Evolutionary conservation across 805 yeast species (phyloP).

Genomic region (Alloascoidea africana): DNA sequence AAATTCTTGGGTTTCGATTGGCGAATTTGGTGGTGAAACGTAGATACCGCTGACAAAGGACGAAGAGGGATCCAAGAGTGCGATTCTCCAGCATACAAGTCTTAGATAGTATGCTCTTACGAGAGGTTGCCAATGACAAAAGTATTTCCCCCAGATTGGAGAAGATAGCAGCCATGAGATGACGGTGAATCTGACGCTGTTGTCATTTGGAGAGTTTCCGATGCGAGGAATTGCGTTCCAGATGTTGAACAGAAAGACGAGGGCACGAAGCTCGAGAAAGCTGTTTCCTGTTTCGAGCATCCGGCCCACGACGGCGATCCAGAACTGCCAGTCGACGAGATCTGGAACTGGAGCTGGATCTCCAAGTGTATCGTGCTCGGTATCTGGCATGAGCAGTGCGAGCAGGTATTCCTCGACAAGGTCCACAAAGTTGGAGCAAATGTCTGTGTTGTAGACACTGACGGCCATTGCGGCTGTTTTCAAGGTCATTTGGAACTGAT

Average conservation of each 20-base stretch:
- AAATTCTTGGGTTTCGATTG: background rate
- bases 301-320: conserved; percentile 45
- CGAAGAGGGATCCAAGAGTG: conserved; percentile 5
- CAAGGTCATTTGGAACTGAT: conserved; percentile 20
- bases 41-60: background rate
- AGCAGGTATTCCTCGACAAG: conserved; percentile 22
- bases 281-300: conserved; percentile 52
- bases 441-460: conserved; percentile 19
- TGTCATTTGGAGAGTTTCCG: conserved; percentile 2
- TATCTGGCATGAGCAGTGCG: conserved; percentile 14
- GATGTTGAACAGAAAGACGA: conserved; percentile 53
- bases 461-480: conserved; percentile 18
- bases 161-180: conserved; percentile 38
- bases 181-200: conserved; percentile 30
- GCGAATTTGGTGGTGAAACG: background rate
- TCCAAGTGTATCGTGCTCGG: conserved; percentile 12
- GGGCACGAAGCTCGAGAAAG: conserved; percentile 43
- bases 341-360: conserved; percentile 11
- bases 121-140: conserved; percentile 71
- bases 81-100: conserved; percentile 51
- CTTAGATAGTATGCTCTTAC: conserved; percentile 56
- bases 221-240: conserved; percentile 51
- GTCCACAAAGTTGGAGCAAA: conserved; percentile 22
- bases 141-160: conserved; percentile 35
- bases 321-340: conserved; percentile 57